Conservation (phyloP, 352 stramenopile genomes). For the Phytophthora kernoviae region DNA sequence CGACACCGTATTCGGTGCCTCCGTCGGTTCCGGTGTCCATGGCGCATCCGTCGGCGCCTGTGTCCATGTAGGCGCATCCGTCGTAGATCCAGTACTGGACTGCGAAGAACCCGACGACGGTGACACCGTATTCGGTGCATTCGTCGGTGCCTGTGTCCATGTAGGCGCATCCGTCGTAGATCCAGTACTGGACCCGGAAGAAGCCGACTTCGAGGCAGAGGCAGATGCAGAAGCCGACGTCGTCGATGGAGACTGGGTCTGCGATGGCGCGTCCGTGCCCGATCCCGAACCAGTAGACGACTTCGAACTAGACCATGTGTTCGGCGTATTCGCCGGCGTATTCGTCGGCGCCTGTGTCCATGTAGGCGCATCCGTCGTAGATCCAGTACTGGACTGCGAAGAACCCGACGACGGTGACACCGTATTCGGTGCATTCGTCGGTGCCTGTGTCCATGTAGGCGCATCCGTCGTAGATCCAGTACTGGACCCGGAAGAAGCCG, state of each 20-base stretch:
- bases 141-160: conserved; percentile 12
- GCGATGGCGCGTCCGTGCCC: conserved; percentile 5
- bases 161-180: conserved; percentile 4
- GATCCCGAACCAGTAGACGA: conserved; percentile 5
- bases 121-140: too few relatives aligned
- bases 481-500: too few relatives aligned
- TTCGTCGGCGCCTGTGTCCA: conserved; percentile 6
- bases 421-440: conserved; percentile 1
- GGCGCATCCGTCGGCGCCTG: conserved; percentile 4
- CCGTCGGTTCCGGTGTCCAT: too few relatives aligned
- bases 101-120: not conserved
- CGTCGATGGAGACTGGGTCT: not conserved
- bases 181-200: conserved; percentile 2
- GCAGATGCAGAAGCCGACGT: not conserved
- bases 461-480: not conserved
- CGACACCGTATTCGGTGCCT: too few relatives aligned
- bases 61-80: conserved; percentile 7
- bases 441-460: too few relatives aligned
- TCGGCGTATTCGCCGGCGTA: not conserved
- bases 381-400: too few relatives aligned
- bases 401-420: too few relatives aligned
- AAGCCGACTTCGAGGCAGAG: not conserved
- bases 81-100: conserved; percentile 5
- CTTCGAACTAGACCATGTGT: not conserved
- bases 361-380: not conserved